A percentile compares a stretch with the other conserved stretches of the same genome.
Conservation (phyloP, 1,284 basidiomycete genomes). For the Sphaerobolus stellatus region DNA sequence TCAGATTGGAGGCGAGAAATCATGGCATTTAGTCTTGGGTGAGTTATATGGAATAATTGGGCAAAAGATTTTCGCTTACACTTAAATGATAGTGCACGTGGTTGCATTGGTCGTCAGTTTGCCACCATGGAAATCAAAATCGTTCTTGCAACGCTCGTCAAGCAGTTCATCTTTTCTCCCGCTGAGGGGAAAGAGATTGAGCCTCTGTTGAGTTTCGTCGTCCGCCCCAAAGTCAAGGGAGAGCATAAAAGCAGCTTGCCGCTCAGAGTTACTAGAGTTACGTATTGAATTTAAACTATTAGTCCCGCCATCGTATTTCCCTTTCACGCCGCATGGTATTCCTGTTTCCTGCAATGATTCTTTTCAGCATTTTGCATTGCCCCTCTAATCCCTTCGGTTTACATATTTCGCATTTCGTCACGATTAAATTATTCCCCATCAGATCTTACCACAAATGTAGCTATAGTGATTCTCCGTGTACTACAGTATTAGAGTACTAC, state of each 20-base stretch:
- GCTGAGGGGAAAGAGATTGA: conserved; percentile 12
- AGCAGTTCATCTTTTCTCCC: conserved; percentile 14
- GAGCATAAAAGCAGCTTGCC: conserved; percentile 13
- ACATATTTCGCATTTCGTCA: background rate
- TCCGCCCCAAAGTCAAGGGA: conserved; percentile 15
- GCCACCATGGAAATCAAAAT: conserved; percentile 13
- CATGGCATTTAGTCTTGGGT: conserved; percentile 59
- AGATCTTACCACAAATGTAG: background rate
- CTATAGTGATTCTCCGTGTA: too few relatives aligned
- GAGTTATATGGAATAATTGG: conserved; percentile 16
- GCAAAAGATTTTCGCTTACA: background rate
- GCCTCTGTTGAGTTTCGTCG: conserved; percentile 15
- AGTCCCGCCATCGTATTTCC: too few relatives aligned
- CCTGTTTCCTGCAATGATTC: background rate
- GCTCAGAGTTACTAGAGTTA: conserved; percentile 9
- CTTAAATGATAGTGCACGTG: background rate
- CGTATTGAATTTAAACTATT: conserved; percentile 7
- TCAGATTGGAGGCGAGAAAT: conserved; percentile 37
- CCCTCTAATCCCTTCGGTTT: background rate
- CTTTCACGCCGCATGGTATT: background rate
- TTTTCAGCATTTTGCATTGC: background rate
- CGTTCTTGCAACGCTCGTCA: conserved; percentile 12
- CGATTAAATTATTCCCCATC: background rate
- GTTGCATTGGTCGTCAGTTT: conserved; percentile 13
- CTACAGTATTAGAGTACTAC: too few relatives aligned